Base-by-base conservation (phyloP, 352 stramenopile species). In the Phytophthora uliginosa region DNA sequence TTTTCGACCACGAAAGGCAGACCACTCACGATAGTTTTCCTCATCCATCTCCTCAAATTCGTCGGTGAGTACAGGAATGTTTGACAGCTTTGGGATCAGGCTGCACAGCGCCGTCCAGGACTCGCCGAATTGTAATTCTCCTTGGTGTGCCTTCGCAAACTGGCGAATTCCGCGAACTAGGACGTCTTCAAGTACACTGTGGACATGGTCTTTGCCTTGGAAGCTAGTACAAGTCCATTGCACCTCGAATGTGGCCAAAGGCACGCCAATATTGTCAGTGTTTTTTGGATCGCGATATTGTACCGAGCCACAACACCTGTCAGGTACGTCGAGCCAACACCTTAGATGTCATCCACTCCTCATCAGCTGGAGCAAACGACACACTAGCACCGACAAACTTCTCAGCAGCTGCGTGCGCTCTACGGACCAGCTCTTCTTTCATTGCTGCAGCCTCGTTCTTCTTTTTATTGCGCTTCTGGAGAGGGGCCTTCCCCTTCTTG, bases 21-120 rank as follows among this genome's bases (percentile, higher is more conserved):
- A 70, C 63, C 63, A 70, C 17, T 70, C 54, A 9, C 15, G 8
- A 42, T 63, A 70, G 17, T 17, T 48, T 4, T 36, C 3, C 1
- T 59, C 31, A 20, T 52, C 53, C 12, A 70, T 33, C 17, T 70
- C 63, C 31, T 70, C 63, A 45, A 63, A 69, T 28, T 63, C 42
- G 9, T 62, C 52, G 2, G 26, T 50, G 7, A 56, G 18, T 13
- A 15, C 10, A 33, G 63, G 42, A 31, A 63, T 50, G 36, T 59
- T 55, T 13, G 51, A 48, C 15, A 50, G 28, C 18, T 69, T n/a
- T 9, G 62, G 51, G 13, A 56, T n/a, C 24, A 62, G 38, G 38
- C 18, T 61, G 18, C 62, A 69, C 22, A 69, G 17, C 17, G 28
- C 9, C 8, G 12, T 53, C 51, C 62, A 69, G 1, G 52, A 57